phyloP scores from a whole-genome alignment of 1,139 yeast genomes.

The Magnusiomyces starmeri region DNA sequence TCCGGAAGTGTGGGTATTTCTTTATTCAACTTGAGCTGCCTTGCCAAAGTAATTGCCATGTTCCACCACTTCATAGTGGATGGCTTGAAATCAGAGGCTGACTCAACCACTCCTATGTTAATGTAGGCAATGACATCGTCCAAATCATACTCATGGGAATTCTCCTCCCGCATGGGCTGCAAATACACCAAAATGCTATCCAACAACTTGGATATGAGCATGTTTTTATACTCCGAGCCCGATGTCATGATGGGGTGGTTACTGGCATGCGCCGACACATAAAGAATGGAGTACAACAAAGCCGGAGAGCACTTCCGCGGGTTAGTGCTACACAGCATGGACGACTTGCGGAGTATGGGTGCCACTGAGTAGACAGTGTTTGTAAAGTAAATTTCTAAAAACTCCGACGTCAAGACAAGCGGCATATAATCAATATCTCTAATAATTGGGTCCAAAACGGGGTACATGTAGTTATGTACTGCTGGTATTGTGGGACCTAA shows the following conservation, averaged over 20 bases:
- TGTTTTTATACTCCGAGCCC: conserved; percentile 28
- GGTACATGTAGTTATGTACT: conserved; percentile 20
- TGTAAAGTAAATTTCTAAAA: conserved; percentile 22
- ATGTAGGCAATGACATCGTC: conserved; percentile 37
- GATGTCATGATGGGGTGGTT: conserved; percentile 35
- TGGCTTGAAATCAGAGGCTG: conserved; percentile 38
- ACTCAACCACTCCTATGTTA: conserved; percentile 37
- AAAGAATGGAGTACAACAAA: conserved; percentile 32
- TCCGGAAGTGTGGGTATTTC: conserved; percentile 29
- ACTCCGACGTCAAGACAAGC: conserved; percentile 10
- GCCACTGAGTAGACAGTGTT: conserved; percentile 23
- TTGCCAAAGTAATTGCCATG: conserved; percentile 34
- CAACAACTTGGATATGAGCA: conserved; percentile 27
- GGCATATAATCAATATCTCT: conserved; percentile 16
- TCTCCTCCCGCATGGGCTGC: conserved; percentile 24
- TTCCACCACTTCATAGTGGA: conserved; percentile 39
- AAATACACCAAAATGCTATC: conserved; percentile 28
- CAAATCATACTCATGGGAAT: conserved; percentile 23
- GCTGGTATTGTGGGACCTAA: neutral
- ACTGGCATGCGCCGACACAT: conserved; percentile 35
- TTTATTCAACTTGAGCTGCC: conserved; percentile 30
- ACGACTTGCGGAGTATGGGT: conserved; percentile 21
- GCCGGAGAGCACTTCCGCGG: conserved; percentile 33
- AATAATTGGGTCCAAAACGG: conserved; percentile 27
- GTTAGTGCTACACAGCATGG: conserved; percentile 18